Percentiles rank a stretch among this genome's conserved stretches.
Conservation (phyloP, 2,329 filamentous ascomycete genomes). For the Colletotrichum eremochloae region DNA sequence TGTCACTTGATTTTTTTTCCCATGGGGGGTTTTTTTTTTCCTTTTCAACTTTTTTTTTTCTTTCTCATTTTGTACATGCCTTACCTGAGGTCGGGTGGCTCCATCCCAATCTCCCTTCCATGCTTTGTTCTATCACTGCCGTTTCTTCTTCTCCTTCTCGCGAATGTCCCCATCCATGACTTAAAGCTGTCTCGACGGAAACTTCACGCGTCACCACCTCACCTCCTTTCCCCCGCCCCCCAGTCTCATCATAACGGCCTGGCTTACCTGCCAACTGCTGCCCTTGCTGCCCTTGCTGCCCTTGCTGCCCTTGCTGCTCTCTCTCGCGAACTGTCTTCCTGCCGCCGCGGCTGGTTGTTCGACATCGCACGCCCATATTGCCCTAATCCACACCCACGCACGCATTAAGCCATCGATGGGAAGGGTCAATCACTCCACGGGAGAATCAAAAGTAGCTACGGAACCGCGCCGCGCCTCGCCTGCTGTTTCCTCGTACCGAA, state of each 20-base stretch:
- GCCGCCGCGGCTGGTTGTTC: not conserved
- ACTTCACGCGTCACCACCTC: slow-evolving; percentile 16
- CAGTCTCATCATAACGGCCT: slow-evolving; percentile 29
- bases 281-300: slow-evolving; percentile 20
- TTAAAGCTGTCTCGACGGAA: slow-evolving; percentile 39
- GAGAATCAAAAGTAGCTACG: slow-evolving; percentile 14
- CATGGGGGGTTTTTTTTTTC: not conserved
- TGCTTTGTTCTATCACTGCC: slow-evolving; percentile 25
- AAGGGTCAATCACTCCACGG: not conserved
- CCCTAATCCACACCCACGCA: slow-evolving; percentile 8
- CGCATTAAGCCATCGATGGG: slow-evolving; percentile 14
- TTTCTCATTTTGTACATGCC: slow-evolving; percentile 4
- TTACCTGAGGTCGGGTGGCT: slow-evolving; percentile 25
- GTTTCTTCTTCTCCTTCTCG: slow-evolving; percentile 37
- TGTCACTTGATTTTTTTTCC: not conserved
- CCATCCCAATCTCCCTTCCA: slow-evolving; percentile 39
- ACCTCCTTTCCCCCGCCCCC: not conserved
- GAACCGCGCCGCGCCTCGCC: slow-evolving; percentile 14
- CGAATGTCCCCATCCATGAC: slow-evolving; percentile 30
- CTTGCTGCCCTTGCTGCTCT: slow-evolving; percentile 24
- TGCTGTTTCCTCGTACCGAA: slow-evolving; percentile 16
- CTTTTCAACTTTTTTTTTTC: not conserved
- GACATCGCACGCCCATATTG: slow-evolving; percentile 18
- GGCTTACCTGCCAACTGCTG: slow-evolving; percentile 28
- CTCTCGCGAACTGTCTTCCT: slow-evolving; percentile 16